A percentile compares a stretch with the other conserved stretches of the same genome.
Evolutionary conservation across 176 grass and related monocot genomes (phyloP).

Genomic region (Triticum turgidum): DNA sequence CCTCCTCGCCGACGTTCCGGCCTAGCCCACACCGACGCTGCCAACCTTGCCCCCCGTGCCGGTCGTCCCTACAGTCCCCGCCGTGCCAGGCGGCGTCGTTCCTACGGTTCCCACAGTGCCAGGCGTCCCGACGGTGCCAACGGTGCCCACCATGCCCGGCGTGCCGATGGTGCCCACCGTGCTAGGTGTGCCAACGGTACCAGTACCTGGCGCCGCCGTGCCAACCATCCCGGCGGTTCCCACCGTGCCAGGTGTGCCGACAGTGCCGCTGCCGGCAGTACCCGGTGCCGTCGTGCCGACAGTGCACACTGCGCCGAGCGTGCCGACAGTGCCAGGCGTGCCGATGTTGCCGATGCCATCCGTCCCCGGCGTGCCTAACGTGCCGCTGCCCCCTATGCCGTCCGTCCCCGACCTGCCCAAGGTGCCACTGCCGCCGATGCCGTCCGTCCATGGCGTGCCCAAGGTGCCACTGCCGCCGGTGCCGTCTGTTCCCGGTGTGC

Average conservation of each 20-base stretch:
- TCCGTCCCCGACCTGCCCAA: background rate
- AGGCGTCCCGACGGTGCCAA: background rate
- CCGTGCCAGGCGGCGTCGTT: background rate
- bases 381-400: background rate
- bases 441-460: background rate
- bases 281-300: background rate
- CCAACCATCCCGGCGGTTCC: background rate
- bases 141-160: background rate
- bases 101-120: background rate
- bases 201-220: background rate
- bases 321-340: background rate
- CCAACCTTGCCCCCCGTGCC: background rate
- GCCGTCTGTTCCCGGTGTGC: background rate
- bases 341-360: background rate
- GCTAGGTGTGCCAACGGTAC: background rate
- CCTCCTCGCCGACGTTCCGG: conserved; percentile 25
- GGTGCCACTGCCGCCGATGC: background rate
- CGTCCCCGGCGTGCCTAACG: background rate
- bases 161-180: background rate
- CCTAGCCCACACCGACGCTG: background rate
- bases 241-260: background rate
- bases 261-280: background rate
- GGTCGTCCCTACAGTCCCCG: background rate
- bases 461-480: background rate
- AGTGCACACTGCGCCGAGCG: background rate